These are phyloP conservation scores for Diaporthe vexans DNA, from an alignment of 2,329 filamentous ascomycete genomes.

Conservation along the genomic window DNA sequence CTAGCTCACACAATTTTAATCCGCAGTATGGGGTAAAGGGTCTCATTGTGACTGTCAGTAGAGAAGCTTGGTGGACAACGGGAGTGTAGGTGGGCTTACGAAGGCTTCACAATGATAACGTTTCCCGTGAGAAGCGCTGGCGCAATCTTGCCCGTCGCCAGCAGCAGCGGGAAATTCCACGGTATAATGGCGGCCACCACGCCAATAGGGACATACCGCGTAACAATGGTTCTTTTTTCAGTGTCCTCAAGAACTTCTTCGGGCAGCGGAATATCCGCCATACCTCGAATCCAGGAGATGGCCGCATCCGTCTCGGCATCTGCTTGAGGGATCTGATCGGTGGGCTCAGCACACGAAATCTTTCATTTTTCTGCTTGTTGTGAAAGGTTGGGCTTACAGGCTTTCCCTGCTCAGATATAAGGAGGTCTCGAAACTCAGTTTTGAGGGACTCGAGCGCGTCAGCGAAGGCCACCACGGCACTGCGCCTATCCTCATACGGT, in stretches of 20 bases:
- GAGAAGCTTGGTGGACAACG: conserved; percentile 48
- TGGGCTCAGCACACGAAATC: neutral
- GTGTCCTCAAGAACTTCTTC: neutral
- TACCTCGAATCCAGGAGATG: neutral
- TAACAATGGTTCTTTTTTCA: neutral
- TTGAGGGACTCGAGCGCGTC: neutral
- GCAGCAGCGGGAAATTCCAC: neutral
- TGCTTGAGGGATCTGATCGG: neutral
- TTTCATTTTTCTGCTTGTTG: fast-evolving
- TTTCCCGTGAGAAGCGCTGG: neutral
- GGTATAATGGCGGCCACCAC: neutral
- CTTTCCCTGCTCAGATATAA: conserved; percentile 3
- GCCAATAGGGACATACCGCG: neutral
- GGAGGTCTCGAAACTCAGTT: neutral
- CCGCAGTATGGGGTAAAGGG: conserved; percentile 64
- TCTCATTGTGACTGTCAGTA: neutral
- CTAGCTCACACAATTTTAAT: conserved; percentile 72
- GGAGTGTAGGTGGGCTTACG: conserved; percentile 53
- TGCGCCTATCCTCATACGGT: neutral
- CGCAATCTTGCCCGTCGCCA: neutral
- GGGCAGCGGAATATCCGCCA: neutral
- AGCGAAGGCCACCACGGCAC: conserved; percentile 6
- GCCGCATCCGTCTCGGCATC: neutral
- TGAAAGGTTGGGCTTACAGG: neutral
- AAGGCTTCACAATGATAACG: neutral